Conservation (phyloP, 2,329 filamentous ascomycete genomes). For the Colletotrichum costaricense region DNA sequence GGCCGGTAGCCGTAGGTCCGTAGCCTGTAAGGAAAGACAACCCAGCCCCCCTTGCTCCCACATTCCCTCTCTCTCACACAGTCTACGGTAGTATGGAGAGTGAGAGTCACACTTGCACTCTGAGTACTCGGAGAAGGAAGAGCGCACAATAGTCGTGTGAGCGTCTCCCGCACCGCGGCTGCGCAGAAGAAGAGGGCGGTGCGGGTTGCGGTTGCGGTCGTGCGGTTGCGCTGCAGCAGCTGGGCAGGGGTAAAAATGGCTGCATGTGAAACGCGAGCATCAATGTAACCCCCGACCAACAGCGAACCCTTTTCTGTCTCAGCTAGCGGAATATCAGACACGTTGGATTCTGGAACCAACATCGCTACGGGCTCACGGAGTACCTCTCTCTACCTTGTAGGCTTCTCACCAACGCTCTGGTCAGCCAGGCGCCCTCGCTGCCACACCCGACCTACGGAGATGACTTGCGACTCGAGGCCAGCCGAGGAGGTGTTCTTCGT, state of each 20-base stretch:
- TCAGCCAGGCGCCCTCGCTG: neutral
- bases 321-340: conserved; percentile 31
- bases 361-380: neutral
- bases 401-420: neutral
- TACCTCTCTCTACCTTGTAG: too few relatives aligned
- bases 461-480: neutral
- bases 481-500: neutral
- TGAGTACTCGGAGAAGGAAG: neutral
- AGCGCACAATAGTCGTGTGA: neutral
- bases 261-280: neutral
- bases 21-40: neutral
- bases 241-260: neutral
- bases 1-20: neutral
- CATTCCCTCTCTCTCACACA: neutral
- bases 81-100: too few relatives aligned
- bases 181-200: neutral
- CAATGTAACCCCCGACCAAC: neutral
- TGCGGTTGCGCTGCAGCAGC: neutral
- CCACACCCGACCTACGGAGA: neutral
- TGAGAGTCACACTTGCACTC: too few relatives aligned
- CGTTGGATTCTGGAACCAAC: conserved; percentile 32
- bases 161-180: neutral
- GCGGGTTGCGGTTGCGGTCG: too few relatives aligned
- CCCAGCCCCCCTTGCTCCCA: neutral
- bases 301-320: neutral